Percentiles rank a stretch among this genome's conserved stretches.
phyloP scores from a whole-genome alignment of 305 asterid species.

The Ruellia speciosa region DNA sequence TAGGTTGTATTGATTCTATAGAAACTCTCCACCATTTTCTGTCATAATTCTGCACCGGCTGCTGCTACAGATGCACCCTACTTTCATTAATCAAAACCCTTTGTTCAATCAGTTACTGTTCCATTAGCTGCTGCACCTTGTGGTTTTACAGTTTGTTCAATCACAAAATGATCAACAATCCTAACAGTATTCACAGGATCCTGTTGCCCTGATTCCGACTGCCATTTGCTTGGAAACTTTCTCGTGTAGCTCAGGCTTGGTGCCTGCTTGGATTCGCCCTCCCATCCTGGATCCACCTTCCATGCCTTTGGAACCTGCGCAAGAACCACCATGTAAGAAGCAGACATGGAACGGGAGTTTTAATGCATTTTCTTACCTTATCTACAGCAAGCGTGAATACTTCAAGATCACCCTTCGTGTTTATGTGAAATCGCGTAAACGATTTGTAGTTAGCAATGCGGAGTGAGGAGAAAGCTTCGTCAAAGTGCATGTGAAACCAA shows the following conservation, averaged over 20 bases:
- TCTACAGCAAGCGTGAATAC: conserved; percentile 95
- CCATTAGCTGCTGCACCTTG: conserved; percentile 27
- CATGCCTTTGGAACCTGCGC: conserved; percentile 82
- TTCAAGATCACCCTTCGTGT: conserved; percentile 70
- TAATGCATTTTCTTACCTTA: conserved; percentile 47
- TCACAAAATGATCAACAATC: conserved; percentile 49
- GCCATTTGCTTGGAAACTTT: conserved; percentile 84
- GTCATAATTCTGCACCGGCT: background rate
- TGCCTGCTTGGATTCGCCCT: conserved; percentile 50
- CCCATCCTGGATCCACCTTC: conserved; percentile 93
- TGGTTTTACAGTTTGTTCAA: conserved; percentile 31
- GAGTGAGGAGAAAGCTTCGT: conserved; percentile 95
- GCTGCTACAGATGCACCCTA: conserved; percentile 9
- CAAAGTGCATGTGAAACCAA: conserved; percentile 96
- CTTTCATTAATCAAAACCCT: conserved; percentile 7
- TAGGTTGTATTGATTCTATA: background rate
- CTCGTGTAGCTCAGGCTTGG: conserved; percentile 52
- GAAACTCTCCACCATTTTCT: background rate
- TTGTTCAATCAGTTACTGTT: conserved; percentile 28
- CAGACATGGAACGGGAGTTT: background rate
- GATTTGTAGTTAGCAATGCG: conserved; percentile 96
- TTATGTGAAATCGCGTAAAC: conserved; percentile 82
- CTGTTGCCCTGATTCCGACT: conserved; percentile 49
- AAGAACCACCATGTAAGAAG: background rate
- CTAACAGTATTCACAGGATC: conserved; percentile 55